phyloP scores from a whole-genome alignment of 2,329 filamentous ascomycete species.

The Ophiostoma sp. region DNA sequence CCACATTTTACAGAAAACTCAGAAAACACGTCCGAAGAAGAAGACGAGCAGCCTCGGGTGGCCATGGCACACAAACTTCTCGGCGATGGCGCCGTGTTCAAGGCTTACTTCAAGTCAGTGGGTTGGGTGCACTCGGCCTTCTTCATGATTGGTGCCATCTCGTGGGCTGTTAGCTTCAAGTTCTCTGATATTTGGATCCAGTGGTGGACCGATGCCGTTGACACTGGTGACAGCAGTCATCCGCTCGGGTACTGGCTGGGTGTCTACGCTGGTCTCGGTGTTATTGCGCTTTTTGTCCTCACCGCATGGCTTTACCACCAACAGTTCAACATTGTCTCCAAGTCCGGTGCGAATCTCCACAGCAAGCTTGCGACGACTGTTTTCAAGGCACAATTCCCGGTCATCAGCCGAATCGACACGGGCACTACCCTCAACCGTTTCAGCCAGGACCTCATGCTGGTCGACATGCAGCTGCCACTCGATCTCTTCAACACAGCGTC shows the following conservation, averaged over 20 bases:
- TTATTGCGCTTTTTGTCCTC: background rate
- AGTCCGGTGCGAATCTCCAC: background rate
- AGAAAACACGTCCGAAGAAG: background rate
- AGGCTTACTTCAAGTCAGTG: slow-evolving; percentile 8
- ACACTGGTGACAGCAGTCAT: background rate
- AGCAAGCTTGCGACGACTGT: background rate
- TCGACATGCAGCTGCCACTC: slow-evolving; percentile 19
- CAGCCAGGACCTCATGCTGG: slow-evolving; percentile 20
- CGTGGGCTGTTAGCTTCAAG: slow-evolving; percentile 8
- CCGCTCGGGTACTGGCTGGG: slow-evolving; percentile 17
- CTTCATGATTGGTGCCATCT: background rate
- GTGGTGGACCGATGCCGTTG: slow-evolving; percentile 10
- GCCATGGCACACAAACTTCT: slow-evolving; percentile 23
- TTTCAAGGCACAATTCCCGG: slow-evolving; percentile 7
- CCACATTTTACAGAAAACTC: background rate
- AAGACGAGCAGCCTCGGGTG: slow-evolving; percentile 28
- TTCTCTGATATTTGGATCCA: slow-evolving; percentile 17
- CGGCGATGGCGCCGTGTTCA: background rate
- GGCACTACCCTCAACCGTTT: slow-evolving; percentile 18
- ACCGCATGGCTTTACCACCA: slow-evolving; percentile 17
- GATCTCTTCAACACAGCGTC: slow-evolving; percentile 17
- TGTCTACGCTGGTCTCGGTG: slow-evolving; percentile 9
- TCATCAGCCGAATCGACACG: slow-evolving; percentile 16
- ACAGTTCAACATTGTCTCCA: slow-evolving; percentile 3
- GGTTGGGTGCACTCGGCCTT: background rate